A percentile compares a stretch with the other conserved stretches of the same genome.
Conservation (phyloP, 257 asterid genomes). For the Gentiana macrophylla region DNA sequence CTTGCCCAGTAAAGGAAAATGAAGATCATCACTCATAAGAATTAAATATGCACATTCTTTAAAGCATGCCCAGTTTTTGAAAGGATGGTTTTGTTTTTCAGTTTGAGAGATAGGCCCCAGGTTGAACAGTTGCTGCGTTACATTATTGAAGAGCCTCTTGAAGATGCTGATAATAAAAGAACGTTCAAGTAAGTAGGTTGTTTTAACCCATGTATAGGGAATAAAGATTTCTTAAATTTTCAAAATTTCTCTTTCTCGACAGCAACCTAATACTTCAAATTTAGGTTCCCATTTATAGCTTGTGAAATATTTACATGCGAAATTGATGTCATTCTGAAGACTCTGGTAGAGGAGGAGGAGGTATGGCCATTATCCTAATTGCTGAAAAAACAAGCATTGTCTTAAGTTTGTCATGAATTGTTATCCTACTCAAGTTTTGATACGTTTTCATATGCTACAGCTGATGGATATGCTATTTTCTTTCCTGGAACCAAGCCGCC, state of each 20-base stretch:
- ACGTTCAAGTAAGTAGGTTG: constrained; percentile 88
- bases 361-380: constrained; percentile 22
- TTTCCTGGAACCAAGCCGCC: constrained; percentile 80
- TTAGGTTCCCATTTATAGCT: constrained; percentile 94
- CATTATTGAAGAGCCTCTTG: constrained; percentile 76
- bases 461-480: constrained; percentile 92
- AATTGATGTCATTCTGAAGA: constrained; percentile 91
- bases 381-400: constrained; percentile 1
- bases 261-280: constrained; percentile 2
- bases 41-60: too few species aligned
- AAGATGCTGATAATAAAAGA: constrained; percentile 80
- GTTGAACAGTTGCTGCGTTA: constrained; percentile 77
- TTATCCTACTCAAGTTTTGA: constrained; percentile 9
- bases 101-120: constrained; percentile 90
- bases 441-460: constrained; percentile 35
- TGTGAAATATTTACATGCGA: constrained; percentile 96
- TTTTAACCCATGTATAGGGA: not conserved
- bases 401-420: constrained; percentile 4
- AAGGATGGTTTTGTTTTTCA: constrained; percentile 24
- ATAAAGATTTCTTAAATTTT: not conserved
- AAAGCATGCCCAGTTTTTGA: not conserved
- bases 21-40: too few species aligned
- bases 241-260: not conserved
- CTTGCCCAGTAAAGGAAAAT: not conserved
- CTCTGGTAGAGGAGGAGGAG: constrained; percentile 93